phyloP scores from a whole-genome alignment of 2,329 filamentous ascomycete species.

The Botryotinia convoluta region DNA sequence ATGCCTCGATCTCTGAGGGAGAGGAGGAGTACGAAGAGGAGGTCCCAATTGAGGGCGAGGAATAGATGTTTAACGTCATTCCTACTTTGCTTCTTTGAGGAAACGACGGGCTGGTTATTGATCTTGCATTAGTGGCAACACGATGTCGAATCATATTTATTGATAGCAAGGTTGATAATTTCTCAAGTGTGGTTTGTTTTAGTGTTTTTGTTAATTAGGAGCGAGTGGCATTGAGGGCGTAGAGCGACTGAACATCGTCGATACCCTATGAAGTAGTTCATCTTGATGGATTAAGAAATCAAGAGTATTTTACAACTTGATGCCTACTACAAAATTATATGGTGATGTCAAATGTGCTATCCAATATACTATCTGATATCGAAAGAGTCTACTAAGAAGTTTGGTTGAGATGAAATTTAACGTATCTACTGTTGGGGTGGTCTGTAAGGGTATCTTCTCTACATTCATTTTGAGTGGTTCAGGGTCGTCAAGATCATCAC shows the following conservation, averaged over 20 bases:
- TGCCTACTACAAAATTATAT: neutral
- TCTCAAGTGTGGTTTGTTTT: conserved; percentile 22
- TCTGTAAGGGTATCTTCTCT: neutral
- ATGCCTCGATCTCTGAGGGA: conserved; percentile 93
- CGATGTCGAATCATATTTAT: conserved; percentile 30
- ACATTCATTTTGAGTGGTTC: neutral
- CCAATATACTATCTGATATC: neutral
- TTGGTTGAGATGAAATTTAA: neutral
- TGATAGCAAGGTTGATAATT: conserved; percentile 32
- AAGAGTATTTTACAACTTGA: conserved; percentile 24
- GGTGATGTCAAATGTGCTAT: neutral
- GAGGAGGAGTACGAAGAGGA: conserved; percentile 92
- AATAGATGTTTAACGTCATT: conserved; percentile 29
- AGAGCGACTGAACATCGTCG: conserved; percentile 29
- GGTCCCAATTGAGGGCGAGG: conserved; percentile 69
- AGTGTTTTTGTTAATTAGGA: conserved; percentile 29
- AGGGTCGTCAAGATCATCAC: neutral
- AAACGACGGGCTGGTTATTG: conserved; percentile 23
- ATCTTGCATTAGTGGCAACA: conserved; percentile 26
- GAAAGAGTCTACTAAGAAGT: neutral
- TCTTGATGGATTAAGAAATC: conserved; percentile 34
- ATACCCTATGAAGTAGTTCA: conserved; percentile 31
- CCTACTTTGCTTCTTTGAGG: conserved; percentile 24
- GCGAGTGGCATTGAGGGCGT: conserved; percentile 29
- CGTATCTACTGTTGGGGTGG: neutral